Conservation (phyloP, 352 stramenopile species). For the Peronosclerospora sorghi region DNA sequence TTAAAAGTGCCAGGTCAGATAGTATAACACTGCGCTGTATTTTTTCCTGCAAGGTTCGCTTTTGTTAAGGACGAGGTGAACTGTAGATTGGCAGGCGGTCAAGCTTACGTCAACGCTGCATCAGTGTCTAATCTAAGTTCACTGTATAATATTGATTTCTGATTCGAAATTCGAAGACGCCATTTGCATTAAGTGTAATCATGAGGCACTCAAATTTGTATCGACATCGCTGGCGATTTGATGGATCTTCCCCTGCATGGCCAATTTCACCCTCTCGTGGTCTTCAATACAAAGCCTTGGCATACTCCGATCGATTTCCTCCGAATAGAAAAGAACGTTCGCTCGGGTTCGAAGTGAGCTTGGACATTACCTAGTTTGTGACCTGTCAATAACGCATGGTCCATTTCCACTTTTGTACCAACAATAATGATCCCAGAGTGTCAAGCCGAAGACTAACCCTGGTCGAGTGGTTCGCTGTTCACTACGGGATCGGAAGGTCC, state of each 20-base stretch:
- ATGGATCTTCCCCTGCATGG: slow-evolving; percentile 61
- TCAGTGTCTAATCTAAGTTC: slow-evolving; percentile 51
- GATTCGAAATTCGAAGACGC: slow-evolving; percentile 68
- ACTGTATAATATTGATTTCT: slow-evolving; percentile 39
- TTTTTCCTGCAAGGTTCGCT: too few species aligned
- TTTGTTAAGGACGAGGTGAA: too few species aligned
- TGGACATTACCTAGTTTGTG: slow-evolving; percentile 80
- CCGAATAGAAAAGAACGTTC: slow-evolving; percentile 11
- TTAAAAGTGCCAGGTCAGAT: too few species aligned
- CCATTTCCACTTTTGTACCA: too few species aligned
- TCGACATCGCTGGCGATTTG: slow-evolving; percentile 45
- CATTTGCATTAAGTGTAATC: slow-evolving; percentile 40
- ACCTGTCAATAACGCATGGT: too few species aligned
- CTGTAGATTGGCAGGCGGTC: slow-evolving; percentile 30
- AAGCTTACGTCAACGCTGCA: slow-evolving; percentile 52
- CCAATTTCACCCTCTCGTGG: slow-evolving; percentile 59
- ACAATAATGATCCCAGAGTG: too few species aligned
- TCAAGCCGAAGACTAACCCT: too few species aligned
- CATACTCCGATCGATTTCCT: slow-evolving; percentile 36
- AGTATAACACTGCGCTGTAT: too few species aligned
- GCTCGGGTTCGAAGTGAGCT: too few species aligned
- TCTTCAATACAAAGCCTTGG: slow-evolving; percentile 51
- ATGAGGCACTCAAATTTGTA: slow-evolving; percentile 38
- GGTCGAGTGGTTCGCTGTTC: too few species aligned
- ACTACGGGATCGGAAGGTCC: too few species aligned